Percentiles rank a stretch among this genome's conserved stretches.
Conservation (phyloP, 2,329 filamentous ascomycete species). For the Ophiostoma himal-ulmi region DNA sequence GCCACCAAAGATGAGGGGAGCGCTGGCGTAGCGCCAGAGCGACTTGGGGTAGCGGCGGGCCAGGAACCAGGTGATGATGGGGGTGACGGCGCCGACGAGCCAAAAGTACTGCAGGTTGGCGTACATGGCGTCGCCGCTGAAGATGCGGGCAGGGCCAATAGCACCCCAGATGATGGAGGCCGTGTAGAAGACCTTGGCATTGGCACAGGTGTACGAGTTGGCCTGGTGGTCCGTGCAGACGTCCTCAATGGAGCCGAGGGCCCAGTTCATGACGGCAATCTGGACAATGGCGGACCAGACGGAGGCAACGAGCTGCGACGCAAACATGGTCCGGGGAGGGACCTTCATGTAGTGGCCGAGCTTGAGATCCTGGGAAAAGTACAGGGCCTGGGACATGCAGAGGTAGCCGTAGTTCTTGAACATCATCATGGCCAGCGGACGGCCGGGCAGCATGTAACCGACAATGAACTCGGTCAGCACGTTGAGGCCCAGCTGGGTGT, state of each 20-base stretch:
- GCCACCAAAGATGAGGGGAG: slow-evolving; percentile 63
- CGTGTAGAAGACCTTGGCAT: slow-evolving; percentile 57
- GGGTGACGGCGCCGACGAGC: slow-evolving; percentile 58
- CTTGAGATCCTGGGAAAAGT: slow-evolving; percentile 61
- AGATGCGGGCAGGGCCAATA: slow-evolving; percentile 65
- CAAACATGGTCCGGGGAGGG: slow-evolving; percentile 57
- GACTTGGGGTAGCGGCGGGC: slow-evolving; percentile 58
- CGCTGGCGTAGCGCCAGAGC: slow-evolving; percentile 59
- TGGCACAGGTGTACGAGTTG: slow-evolving; percentile 52
- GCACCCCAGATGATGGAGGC: slow-evolving; percentile 67
- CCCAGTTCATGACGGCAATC: slow-evolving; percentile 62
- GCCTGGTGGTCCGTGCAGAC: slow-evolving; percentile 53
- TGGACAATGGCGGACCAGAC: slow-evolving; percentile 58
- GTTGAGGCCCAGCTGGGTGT: slow-evolving; percentile 66
- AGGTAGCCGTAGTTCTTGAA: slow-evolving; percentile 61
- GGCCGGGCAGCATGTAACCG: slow-evolving; percentile 68
- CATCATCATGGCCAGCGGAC: slow-evolving; percentile 67
- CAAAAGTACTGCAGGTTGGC: slow-evolving; percentile 63
- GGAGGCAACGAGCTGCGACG: slow-evolving; percentile 53
- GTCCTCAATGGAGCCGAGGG: slow-evolving; percentile 53
- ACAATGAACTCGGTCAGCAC: slow-evolving; percentile 67
- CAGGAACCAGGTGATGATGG: slow-evolving; percentile 57
- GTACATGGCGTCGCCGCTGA: slow-evolving; percentile 58
- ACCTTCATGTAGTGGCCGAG: slow-evolving; percentile 70
- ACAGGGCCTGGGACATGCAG: slow-evolving; percentile 59